Percentiles rank a stretch among this genome's conserved stretches.
phyloP scores from a whole-genome alignment of 495 filamentous ascomycete genomes.

The Xylaria bambusicola region DNA sequence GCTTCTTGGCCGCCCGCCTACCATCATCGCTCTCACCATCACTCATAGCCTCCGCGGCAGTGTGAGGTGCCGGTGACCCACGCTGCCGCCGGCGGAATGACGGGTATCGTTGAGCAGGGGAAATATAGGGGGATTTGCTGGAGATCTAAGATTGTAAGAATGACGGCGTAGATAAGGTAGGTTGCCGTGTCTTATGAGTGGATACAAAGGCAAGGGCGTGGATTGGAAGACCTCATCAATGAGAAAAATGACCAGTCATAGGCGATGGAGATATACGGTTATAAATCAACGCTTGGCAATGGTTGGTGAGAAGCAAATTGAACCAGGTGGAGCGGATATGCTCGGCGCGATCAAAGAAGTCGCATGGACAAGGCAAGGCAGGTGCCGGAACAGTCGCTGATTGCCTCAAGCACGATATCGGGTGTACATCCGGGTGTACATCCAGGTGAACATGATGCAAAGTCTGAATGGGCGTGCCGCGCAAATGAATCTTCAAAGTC shows the following conservation, averaged over 20 bases:
- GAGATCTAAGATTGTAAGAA: too few relatives aligned
- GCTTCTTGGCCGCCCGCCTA: constrained; percentile 34
- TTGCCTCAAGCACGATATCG: too few relatives aligned
- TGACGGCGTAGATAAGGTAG: neutral
- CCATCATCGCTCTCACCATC: constrained; percentile 37
- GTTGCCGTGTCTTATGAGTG: constrained; percentile 8
- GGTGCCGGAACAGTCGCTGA: too few relatives aligned
- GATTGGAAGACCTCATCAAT: neutral
- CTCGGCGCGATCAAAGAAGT: neutral
- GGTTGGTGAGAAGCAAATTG: neutral
- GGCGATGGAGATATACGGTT: neutral
- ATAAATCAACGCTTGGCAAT: constrained; percentile 5
- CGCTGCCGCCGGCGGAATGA: constrained; percentile 12
- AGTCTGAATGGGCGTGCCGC: neutral
- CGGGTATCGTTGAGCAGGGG: neutral
- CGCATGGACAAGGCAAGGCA: neutral
- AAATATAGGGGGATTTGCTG: neutral
- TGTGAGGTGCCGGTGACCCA: constrained; percentile 16
- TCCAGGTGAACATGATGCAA: neutral
- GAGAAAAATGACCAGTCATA: neutral
- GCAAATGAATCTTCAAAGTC: neutral
- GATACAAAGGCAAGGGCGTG: neutral
- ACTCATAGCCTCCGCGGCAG: constrained; percentile 36
- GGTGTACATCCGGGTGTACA: too few relatives aligned
- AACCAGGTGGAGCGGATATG: neutral